phyloP scores from a whole-genome alignment of 768 basidiomycete genomes.

The Suillus spraguei region DNA sequence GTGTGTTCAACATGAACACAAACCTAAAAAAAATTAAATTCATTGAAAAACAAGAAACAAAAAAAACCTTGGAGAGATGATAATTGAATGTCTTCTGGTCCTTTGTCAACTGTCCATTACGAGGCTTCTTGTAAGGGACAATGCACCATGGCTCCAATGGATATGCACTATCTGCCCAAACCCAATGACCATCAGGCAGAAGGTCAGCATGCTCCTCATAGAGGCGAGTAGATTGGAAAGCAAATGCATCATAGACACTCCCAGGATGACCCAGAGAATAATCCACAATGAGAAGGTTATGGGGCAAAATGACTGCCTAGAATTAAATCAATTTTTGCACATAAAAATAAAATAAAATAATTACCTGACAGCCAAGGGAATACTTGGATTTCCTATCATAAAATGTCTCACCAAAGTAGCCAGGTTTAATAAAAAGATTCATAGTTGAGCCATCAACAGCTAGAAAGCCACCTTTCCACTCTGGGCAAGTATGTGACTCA shows the following conservation, averaged over 20 bases:
- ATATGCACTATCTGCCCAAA: background rate
- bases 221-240: background rate
- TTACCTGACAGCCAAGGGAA: conserved; percentile 20
- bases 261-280: conserved; percentile 1
- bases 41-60: background rate
- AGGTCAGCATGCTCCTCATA: background rate
- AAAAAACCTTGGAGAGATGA: conserved; percentile 4
- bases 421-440: conserved; percentile 14
- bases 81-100: no score
- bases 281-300: background rate
- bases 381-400: conserved; percentile 23
- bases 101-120: no score
- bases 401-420: conserved; percentile 6
- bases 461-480: no score
- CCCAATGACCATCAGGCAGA: conserved; percentile 2
- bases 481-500: no score
- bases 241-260: conserved; percentile 1
- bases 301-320: background rate
- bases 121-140: no score
- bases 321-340: background rate
- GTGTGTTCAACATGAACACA: conserved; percentile 9
- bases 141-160: no score
- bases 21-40: conserved; percentile 8
- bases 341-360: background rate
- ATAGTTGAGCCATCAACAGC: conserved; percentile 23